phyloP scores from a whole-genome alignment of 768 basidiomycete species.

The Pleurotus djamor region DNA sequence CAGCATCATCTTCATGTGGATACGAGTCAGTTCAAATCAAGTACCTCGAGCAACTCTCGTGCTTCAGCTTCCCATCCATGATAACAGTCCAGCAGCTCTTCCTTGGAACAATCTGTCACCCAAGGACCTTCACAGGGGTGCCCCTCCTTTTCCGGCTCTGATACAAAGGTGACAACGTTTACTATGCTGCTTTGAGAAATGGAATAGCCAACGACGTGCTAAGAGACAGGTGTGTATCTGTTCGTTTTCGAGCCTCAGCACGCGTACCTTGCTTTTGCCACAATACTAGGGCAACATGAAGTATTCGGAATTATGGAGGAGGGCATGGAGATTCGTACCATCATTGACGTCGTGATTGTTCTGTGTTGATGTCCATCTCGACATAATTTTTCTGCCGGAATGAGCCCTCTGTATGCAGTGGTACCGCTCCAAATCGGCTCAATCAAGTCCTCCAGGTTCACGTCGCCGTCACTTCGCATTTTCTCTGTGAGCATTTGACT shows the following conservation, averaged over 20 bases:
- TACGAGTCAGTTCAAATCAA: not conserved
- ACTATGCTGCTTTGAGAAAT: slow-evolving; percentile 40
- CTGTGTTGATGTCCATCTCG: slow-evolving; percentile 25
- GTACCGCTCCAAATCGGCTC: slow-evolving; percentile 47
- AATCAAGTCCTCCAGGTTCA: slow-evolving; percentile 25
- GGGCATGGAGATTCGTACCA: slow-evolving; percentile 26
- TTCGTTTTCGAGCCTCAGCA: not conserved
- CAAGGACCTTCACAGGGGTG: slow-evolving; percentile 22
- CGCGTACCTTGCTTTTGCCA: slow-evolving; percentile 39
- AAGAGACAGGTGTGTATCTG: not conserved
- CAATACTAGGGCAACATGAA: slow-evolving; percentile 33
- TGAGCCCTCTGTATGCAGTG: slow-evolving; percentile 43
- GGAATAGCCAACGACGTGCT: slow-evolving; percentile 49
- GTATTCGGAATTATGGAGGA: not conserved
- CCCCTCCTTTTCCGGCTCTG: slow-evolving; percentile 29
- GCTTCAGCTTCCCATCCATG: slow-evolving; percentile 31
- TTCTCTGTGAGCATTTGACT: slow-evolving; percentile 24
- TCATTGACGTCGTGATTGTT: slow-evolving; percentile 35
- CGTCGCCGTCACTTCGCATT: slow-evolving; percentile 19
- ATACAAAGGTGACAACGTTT: slow-evolving; percentile 42
- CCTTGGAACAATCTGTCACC: slow-evolving; percentile 26
- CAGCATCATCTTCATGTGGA: not conserved
- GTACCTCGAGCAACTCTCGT: slow-evolving; percentile 21
- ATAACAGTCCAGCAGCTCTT: slow-evolving; percentile 30
- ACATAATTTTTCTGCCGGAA: slow-evolving; percentile 28